Evolutionary conservation across 176 grass and related monocot genomes (phyloP), one percentile per base, ranked within the genome.

Genomic region (Aechmea fasciata): DNA sequence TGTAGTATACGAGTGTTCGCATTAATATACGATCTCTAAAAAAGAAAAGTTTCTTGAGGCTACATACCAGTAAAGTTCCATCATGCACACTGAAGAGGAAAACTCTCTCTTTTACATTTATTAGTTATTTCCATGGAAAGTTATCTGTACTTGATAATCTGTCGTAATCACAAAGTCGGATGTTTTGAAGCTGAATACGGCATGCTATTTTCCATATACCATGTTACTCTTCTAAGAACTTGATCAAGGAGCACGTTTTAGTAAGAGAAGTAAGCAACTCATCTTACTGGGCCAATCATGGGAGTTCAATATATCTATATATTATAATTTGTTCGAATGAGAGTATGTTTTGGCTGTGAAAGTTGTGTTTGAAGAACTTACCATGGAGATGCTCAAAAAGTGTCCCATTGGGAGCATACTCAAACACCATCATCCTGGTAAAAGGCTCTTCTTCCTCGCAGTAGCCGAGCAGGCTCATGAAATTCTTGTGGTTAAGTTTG

Each of bases 321-420:
- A 26, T 26, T 26, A 26, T 26, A 41, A 41, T 41, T 41, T 41
- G 33, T 41, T 1, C 7, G 33, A 5, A 41, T 7, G 33, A 41
- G 49, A 26, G 11, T 50, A 51, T 18, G 14, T 50, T 12, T 12
- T 9, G 3, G 10, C 17, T 69, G 13, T 12, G 15, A 20, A 49
- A 11, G 3, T 49, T 18, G 11, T 17, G 48, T 49, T 20, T 49
- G 12, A 52, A 17, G 41, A 17, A 48, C 79, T 83, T 80, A 91
- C 91, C 68, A 52, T 90, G 91, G 23, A 96, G 91, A 87, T 96
- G 87, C 68, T 96, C 91, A 76, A 87, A 96, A 78, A 96, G 84
- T 72, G 91, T 81, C 20, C 91, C 91, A 72, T 96, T 96, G 48
- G 87, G 84, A 75, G 91, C 87, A 68, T 96, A 96, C 73, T 96